Percentiles rank a stretch among this genome's conserved stretches.
These are phyloP conservation scores for Chiua virens DNA, from an alignment of 768 basidiomycete genomes.

Conservation along the genomic window DNA sequence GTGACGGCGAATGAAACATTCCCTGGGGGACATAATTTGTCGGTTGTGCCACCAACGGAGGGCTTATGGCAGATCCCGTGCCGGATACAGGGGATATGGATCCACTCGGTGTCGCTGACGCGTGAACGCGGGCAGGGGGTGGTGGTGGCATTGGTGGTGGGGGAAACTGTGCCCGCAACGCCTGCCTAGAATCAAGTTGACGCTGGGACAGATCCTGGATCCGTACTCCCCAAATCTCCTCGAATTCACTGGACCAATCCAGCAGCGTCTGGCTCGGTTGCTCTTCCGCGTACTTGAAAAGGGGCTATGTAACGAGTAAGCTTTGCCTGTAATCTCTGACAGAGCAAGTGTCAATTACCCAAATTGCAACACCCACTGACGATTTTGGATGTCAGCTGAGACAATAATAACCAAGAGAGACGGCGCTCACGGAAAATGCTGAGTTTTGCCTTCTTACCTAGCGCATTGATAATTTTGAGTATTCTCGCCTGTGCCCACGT, in stretches of 20 bases:
- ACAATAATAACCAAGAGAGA: constrained; percentile 30
- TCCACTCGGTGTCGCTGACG: constrained; percentile 9
- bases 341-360: constrained; percentile 44
- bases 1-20: constrained; percentile 28
- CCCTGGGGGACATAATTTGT: constrained; percentile 33
- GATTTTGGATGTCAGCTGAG: constrained; percentile 16
- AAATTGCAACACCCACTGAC: constrained; percentile 60
- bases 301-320: constrained; percentile 44
- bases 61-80: constrained; percentile 17
- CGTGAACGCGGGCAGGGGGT: constrained; percentile 22
- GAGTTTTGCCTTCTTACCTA: constrained; percentile 41
- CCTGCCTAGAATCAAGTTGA: constrained; percentile 15
- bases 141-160: constrained; percentile 33
- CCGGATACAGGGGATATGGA: constrained; percentile 23
- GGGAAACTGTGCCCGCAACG: constrained; percentile 16
- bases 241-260: constrained; percentile 62
- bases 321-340: constrained; percentile 27
- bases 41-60: constrained; percentile 20
- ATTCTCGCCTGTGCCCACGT: constrained; percentile 41
- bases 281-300: constrained; percentile 62
- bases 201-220: constrained; percentile 46
- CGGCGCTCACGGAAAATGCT: constrained; percentile 46
- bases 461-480: constrained; percentile 38
- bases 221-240: constrained; percentile 64
- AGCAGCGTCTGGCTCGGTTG: constrained; percentile 52